These are phyloP conservation scores for Aquanectria penicillioides DNA, from an alignment of 2,329 filamentous ascomycete species.

Conservation along the genomic window DNA sequence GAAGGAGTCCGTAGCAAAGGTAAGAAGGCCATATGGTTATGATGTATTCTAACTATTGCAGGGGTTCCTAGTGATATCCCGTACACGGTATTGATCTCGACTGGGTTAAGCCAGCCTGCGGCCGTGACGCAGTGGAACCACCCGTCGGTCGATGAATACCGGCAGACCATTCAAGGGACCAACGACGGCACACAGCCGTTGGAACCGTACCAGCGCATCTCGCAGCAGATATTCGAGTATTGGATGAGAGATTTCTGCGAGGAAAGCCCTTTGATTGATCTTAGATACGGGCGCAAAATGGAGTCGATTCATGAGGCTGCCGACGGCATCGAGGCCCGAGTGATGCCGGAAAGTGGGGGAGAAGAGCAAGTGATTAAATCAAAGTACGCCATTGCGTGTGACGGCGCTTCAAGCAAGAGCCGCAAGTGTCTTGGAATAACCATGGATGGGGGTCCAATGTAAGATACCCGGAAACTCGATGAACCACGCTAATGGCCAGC, in stretches of 20 bases:
- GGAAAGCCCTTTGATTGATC: conserved; percentile 4
- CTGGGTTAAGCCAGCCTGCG: neutral
- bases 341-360: neutral
- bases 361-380: neutral
- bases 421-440: neutral
- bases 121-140: neutral
- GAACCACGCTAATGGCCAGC: neutral
- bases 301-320: neutral
- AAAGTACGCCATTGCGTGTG: conserved; percentile 2
- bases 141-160: conserved; percentile 3
- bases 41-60: neutral
- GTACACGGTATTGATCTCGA: conserved; percentile 6
- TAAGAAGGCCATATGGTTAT: neutral
- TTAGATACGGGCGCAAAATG: neutral
- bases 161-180: neutral
- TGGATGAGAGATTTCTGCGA: conserved; percentile 9
- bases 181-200: conserved; percentile 12
- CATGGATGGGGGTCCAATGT: conserved; percentile 11
- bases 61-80: neutral
- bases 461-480: neutral
- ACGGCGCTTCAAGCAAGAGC: conserved; percentile 8
- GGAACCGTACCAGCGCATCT: conserved; percentile 14
- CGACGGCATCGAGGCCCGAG: neutral
- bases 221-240: conserved; percentile 9
- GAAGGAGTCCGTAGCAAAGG: neutral